These are phyloP conservation scores for Yarrowia porcina DNA, from an alignment of 805 yeast species.

Conservation along the genomic window DNA sequence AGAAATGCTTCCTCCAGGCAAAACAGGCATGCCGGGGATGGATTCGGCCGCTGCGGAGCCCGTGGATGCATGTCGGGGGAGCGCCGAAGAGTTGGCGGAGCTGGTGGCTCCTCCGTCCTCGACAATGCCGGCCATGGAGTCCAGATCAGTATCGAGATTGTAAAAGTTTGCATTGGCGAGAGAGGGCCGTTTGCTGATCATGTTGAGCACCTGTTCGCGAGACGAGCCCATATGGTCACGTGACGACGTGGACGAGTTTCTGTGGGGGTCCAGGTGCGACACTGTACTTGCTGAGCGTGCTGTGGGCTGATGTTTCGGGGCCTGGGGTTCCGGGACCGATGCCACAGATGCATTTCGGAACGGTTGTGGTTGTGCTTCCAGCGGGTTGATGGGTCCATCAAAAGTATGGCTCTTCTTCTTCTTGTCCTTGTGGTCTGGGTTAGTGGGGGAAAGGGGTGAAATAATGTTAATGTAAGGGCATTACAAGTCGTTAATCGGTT, in stretches of 20 bases:
- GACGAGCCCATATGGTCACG: slow-evolving; percentile 9
- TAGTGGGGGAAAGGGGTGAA: no score
- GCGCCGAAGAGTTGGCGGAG: neutral
- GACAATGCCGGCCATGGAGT: slow-evolving; percentile 53
- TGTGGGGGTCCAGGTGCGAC: slow-evolving; percentile 17
- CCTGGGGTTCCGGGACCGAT: slow-evolving; percentile 12
- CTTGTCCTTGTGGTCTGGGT: slow-evolving; percentile 20
- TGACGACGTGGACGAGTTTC: neutral
- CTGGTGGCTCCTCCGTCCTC: neutral
- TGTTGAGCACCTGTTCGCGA: slow-evolving; percentile 12
- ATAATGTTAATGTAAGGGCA: no score
- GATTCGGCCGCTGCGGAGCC: neutral
- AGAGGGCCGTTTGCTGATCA: slow-evolving; percentile 7
- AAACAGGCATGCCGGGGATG: slow-evolving; percentile 25
- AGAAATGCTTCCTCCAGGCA: slow-evolving; percentile 12
- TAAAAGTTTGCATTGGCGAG: slow-evolving; percentile 23
- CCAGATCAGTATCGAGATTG: slow-evolving; percentile 46
- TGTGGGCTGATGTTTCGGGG: neutral
- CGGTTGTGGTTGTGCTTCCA: neutral
- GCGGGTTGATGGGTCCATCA: slow-evolving; percentile 13
- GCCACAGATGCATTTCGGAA: slow-evolving; percentile 23
- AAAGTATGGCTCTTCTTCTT: slow-evolving; percentile 7
- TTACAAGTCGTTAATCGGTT: neutral
- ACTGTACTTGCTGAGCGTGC: slow-evolving; percentile 5
- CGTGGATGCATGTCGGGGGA: neutral